phyloP scores from a whole-genome alignment of 805 yeast species.

The Wickerhamiella qilinensis region DNA sequence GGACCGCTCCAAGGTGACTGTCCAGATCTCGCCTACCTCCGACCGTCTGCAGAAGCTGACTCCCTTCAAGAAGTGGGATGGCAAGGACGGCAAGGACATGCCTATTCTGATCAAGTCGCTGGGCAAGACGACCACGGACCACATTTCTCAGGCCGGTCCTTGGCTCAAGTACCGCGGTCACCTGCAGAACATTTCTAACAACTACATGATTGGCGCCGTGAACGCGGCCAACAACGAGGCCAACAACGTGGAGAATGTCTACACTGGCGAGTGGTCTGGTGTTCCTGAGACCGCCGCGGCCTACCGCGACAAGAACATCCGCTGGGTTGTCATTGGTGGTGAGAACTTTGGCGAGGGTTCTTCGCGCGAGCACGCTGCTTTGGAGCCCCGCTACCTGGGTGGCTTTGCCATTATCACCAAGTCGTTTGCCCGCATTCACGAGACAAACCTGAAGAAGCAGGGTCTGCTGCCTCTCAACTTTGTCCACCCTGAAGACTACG shows the following conservation, averaged over 20 bases:
- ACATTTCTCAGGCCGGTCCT: constrained; percentile 99
- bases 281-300: constrained; percentile 94
- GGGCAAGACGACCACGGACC: constrained; percentile 98
- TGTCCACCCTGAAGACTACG: constrained; percentile 76
- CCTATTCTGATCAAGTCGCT: constrained; percentile 92
- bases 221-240: constrained; percentile 94
- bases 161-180: constrained; percentile 99
- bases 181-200: constrained; percentile 94
- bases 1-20: constrained; percentile 61
- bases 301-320: constrained; percentile 84
- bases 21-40: constrained; percentile 70
- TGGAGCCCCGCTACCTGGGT: constrained; percentile 98
- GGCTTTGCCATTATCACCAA: constrained; percentile 95
- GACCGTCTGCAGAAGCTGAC: constrained; percentile 91
- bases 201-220: constrained; percentile 98
- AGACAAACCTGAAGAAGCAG: constrained; percentile 98
- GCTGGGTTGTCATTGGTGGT: constrained; percentile 97
- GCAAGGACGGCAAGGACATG: constrained; percentile 75
- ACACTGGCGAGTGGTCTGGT: constrained; percentile 84
- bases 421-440: constrained; percentile 98
- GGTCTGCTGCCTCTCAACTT: constrained; percentile 97
- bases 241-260: constrained; percentile 73
- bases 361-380: constrained; percentile 98
- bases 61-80: constrained; percentile 94
- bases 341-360: constrained; percentile 99